phyloP scores from a whole-genome alignment of 768 basidiomycete species.

The Mycena latifolia region DNA sequence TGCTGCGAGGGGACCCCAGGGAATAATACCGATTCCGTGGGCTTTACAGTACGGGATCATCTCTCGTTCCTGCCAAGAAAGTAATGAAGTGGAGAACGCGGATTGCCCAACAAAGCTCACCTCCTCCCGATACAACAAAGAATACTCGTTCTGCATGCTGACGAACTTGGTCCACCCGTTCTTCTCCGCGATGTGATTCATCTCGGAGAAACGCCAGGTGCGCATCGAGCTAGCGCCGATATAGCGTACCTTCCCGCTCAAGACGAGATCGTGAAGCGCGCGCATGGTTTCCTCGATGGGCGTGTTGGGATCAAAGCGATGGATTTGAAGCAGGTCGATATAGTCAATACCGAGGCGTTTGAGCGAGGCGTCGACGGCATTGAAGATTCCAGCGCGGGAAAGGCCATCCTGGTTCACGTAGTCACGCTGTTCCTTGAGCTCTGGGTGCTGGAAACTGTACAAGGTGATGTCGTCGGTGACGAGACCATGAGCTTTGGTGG shows the following conservation, averaged over 20 bases:
- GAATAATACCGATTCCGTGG: slow-evolving; percentile 66
- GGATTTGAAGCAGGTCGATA: slow-evolving; percentile 56
- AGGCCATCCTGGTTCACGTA: slow-evolving; percentile 41
- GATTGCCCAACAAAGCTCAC: slow-evolving; percentile 32
- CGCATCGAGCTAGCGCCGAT: slow-evolving; percentile 63
- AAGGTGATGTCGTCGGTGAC: slow-evolving; percentile 15
- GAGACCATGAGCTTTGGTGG: slow-evolving; percentile 37
- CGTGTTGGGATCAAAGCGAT: slow-evolving; percentile 56
- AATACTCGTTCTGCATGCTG: slow-evolving; percentile 69
- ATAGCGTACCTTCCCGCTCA: slow-evolving; percentile 56
- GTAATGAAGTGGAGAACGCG: neutral
- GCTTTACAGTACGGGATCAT: slow-evolving; percentile 60
- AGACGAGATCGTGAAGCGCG: slow-evolving; percentile 59
- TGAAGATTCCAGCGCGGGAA: slow-evolving; percentile 48
- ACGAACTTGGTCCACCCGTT: slow-evolving; percentile 66
- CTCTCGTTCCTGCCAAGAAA: slow-evolving; percentile 54
- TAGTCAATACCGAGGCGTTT: slow-evolving; percentile 44
- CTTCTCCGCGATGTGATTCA: slow-evolving; percentile 59
- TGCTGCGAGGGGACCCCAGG: slow-evolving; percentile 58
- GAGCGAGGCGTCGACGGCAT: slow-evolving; percentile 46
- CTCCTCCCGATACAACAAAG: slow-evolving; percentile 67
- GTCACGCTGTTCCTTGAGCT: slow-evolving; percentile 17
- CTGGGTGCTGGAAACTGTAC: neutral
- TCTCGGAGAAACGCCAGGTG: slow-evolving; percentile 57
- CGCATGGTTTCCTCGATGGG: slow-evolving; percentile 65